Conservation (phyloP, 768 basidiomycete species). For the Tulasnella sp. region DNA sequence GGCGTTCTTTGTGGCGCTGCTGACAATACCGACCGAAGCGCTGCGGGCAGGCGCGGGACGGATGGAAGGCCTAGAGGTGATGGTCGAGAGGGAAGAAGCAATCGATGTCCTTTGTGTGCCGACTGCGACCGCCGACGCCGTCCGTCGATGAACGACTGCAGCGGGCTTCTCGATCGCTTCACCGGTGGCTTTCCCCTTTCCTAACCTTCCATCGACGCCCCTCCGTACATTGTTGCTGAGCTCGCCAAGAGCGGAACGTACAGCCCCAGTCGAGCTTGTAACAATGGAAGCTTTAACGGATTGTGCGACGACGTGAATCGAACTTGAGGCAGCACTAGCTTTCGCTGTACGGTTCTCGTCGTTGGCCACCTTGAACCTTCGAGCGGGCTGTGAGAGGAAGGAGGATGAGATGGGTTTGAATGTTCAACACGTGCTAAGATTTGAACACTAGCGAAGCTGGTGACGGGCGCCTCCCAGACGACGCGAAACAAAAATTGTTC, state of each 20-base stretch:
- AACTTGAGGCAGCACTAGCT: background rate
- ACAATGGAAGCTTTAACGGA: background rate
- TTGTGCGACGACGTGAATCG: no score
- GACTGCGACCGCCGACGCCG: background rate
- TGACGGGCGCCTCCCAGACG: background rate
- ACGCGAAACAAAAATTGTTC: background rate
- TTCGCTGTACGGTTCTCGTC: background rate
- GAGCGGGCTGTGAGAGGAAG: background rate
- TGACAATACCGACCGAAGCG: background rate
- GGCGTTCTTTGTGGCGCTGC: constrained; percentile 11
- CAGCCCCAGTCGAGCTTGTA: background rate
- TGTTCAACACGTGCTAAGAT: background rate
- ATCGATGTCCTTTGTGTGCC: background rate
- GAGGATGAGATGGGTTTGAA: background rate
- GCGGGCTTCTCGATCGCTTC: constrained; percentile 5
- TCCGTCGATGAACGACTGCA: background rate
- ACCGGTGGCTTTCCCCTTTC: constrained; percentile 8
- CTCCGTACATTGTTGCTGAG: constrained; percentile 11
- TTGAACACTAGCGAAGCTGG: background rate
- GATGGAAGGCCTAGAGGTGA: constrained; percentile 1
- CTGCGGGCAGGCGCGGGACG: constrained; percentile 10
- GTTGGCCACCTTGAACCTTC: background rate
- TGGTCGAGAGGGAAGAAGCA: background rate
- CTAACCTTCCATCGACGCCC: background rate
- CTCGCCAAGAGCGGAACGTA: constrained; percentile 11